These are phyloP conservation scores for Emergomyces pasteurianus DNA, from an alignment of 2,329 filamentous ascomycete genomes.

Conservation along the genomic window DNA sequence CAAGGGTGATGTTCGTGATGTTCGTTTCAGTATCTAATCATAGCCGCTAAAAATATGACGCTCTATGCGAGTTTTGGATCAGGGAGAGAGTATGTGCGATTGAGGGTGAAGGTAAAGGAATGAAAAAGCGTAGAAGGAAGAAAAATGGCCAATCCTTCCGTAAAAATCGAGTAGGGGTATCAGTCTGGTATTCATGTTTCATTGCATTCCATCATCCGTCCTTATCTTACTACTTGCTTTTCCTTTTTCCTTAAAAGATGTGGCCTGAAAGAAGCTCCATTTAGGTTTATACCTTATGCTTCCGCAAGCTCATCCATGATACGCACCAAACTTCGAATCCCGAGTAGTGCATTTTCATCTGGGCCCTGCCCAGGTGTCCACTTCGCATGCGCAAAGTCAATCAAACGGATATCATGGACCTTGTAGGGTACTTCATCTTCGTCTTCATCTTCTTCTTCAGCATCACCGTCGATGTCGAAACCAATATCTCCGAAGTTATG, in stretches of 20 bases:
- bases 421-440: conserved; percentile 47
- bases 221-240: not conserved
- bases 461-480: conserved; percentile 36
- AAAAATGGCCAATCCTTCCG: not conserved
- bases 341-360: conserved; percentile 70
- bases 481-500: conserved; percentile 37
- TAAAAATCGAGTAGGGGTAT: not conserved
- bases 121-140: not conserved
- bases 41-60: not conserved
- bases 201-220: not conserved
- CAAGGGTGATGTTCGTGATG: not conserved
- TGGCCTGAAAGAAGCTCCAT: not conserved
- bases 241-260: not conserved
- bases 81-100: not conserved
- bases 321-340: conserved; percentile 57
- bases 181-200: not conserved
- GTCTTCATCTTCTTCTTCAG: conserved; percentile 31
- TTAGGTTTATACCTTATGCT: conserved; percentile 47
- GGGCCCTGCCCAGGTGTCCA: conserved; percentile 73
- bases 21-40: not conserved
- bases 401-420: conserved; percentile 71
- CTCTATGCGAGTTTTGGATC: not conserved
- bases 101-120: not conserved
- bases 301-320: conserved; percentile 57
- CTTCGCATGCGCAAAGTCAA: conserved; percentile 89